Conservation (phyloP, 352 stramenopile genomes). For the Phytopythium helicoides region DNA sequence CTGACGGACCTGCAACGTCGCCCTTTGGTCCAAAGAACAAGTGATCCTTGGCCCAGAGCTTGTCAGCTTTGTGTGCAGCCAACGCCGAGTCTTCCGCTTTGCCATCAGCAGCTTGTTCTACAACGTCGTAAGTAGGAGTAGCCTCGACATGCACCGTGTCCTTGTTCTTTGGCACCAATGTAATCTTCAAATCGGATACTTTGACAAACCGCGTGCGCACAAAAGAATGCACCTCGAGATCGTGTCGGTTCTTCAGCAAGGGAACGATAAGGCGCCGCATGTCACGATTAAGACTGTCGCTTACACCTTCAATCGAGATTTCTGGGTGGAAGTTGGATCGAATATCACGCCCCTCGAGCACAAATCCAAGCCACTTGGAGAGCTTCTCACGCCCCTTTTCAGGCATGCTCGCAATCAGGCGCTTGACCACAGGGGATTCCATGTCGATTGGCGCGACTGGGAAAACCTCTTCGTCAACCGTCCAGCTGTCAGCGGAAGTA, state of each 20-base stretch:
- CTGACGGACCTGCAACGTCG: constrained; percentile 49
- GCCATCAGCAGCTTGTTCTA: constrained; percentile 9
- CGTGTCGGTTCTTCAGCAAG: constrained; percentile 63
- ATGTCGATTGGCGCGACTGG: constrained; percentile 67
- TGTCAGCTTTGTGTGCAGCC: no score
- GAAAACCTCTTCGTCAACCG: constrained; percentile 64
- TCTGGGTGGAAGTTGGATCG: constrained; percentile 69
- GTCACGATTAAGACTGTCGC: constrained; percentile 55
- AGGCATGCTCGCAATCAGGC: constrained; percentile 61
- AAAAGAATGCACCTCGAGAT: constrained; percentile 64
- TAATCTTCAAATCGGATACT: constrained; percentile 67
- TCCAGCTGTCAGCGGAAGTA: constrained; percentile 41
- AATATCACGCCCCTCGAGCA: constrained; percentile 70
- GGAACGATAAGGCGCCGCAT: constrained; percentile 72
- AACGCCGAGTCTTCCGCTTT: constrained; percentile 1
- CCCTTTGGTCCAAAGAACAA: constrained; percentile 69
- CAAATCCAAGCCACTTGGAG: constrained; percentile 69
- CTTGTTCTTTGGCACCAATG: constrained; percentile 53
- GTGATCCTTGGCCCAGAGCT: constrained; percentile 52
- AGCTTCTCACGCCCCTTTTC: constrained; percentile 64
- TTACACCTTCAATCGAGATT: constrained; percentile 67
- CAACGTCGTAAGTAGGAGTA: constrained; percentile 8
- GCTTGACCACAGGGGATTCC: constrained; percentile 73
- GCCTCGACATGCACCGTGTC: constrained; percentile 57
- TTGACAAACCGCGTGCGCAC: constrained; percentile 62